phyloP scores from a whole-genome alignment of 768 basidiomycete species.

The Suillus variegatus region DNA sequence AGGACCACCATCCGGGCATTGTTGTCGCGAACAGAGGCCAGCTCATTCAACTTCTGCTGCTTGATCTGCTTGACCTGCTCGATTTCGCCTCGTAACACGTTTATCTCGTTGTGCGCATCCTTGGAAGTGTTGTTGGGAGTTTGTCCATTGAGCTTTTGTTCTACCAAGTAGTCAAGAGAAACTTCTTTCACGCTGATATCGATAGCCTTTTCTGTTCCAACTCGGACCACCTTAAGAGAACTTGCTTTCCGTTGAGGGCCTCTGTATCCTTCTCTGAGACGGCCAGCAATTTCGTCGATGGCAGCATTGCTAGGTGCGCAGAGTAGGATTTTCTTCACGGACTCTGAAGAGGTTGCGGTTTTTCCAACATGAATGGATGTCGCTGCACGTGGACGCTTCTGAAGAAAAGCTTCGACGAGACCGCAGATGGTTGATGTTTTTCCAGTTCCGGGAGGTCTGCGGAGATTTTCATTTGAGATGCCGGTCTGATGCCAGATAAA shows the following conservation, averaged over 20 bases:
- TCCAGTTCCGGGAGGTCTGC: slow-evolving; percentile 94
- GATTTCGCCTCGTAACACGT: slow-evolving; percentile 62
- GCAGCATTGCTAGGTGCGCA: slow-evolving; percentile 99
- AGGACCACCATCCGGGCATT: slow-evolving; percentile 51
- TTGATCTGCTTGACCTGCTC: slow-evolving; percentile 64
- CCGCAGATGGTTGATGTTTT: slow-evolving; percentile 98
- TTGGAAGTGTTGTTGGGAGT: slow-evolving; percentile 40
- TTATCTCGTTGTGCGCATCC: slow-evolving; percentile 60
- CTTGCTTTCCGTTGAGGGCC: slow-evolving; percentile 52
- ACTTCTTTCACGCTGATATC: slow-evolving; percentile 82
- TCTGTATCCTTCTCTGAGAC: slow-evolving; percentile 79
- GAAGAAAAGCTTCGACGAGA: slow-evolving; percentile 81
- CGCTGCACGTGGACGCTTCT: slow-evolving; percentile 51
- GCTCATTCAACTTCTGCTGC: slow-evolving; percentile 61
- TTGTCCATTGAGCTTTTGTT: slow-evolving; percentile 60
- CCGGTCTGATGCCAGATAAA: neutral
- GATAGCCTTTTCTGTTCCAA: slow-evolving; percentile 76
- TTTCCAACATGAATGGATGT: slow-evolving; percentile 53
- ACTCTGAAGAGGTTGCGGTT: slow-evolving; percentile 38
- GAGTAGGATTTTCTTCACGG: slow-evolving; percentile 75
- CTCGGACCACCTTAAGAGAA: slow-evolving; percentile 84
- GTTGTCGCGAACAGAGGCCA: slow-evolving; percentile 58
- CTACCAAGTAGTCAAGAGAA: slow-evolving; percentile 84
- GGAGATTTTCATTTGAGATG: slow-evolving; percentile 6
- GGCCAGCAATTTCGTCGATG: slow-evolving; percentile 91